phyloP scores from a whole-genome alignment of 192 early-diverging fungal species.

The Coemansia sp. region DNA sequence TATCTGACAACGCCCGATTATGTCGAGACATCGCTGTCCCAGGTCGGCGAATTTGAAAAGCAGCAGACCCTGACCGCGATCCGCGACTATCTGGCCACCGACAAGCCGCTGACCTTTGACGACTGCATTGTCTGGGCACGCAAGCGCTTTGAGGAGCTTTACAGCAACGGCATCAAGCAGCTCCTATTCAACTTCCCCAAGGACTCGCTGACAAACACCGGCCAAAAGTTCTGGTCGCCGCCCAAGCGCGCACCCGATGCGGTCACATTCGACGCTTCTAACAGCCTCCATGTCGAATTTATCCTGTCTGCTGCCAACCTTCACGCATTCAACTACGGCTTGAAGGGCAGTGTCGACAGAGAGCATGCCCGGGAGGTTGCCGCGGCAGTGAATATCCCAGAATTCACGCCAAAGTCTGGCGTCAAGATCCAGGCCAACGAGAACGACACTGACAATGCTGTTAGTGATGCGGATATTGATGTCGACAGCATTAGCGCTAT shows the following conservation, averaged over 20 bases:
- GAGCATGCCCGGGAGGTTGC: conserved; percentile 68
- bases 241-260: conserved; percentile 92
- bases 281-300: conserved; percentile 82
- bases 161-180: conserved; percentile 89
- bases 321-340: conserved; percentile 94
- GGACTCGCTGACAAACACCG: conserved; percentile 85
- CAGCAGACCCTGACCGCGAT: conserved; percentile 79
- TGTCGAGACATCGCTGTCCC: conserved; percentile 71
- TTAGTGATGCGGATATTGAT: conserved; percentile 26
- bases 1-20: conserved; percentile 87
- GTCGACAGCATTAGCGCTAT: conserved; percentile 63
- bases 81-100: conserved; percentile 68
- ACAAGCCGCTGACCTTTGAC: conserved; percentile 83
- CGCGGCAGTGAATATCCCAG: conserved; percentile 64
- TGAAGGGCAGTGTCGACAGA: conserved; percentile 77
- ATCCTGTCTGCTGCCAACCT: conserved; percentile 89
- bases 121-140: conserved; percentile 94
- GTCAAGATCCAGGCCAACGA: conserved; percentile 97
- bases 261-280: conserved; percentile 70
- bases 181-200: conserved; percentile 96
- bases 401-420: conserved; percentile 84
- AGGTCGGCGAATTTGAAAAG: conserved; percentile 65
- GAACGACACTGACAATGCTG: conserved; percentile 62
- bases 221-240: conserved; percentile 94
- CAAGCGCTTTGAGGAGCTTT: conserved; percentile 89